Evolutionary conservation across 805 yeast species (phyloP).

Genomic region (Nakazawaea holstii): DNA sequence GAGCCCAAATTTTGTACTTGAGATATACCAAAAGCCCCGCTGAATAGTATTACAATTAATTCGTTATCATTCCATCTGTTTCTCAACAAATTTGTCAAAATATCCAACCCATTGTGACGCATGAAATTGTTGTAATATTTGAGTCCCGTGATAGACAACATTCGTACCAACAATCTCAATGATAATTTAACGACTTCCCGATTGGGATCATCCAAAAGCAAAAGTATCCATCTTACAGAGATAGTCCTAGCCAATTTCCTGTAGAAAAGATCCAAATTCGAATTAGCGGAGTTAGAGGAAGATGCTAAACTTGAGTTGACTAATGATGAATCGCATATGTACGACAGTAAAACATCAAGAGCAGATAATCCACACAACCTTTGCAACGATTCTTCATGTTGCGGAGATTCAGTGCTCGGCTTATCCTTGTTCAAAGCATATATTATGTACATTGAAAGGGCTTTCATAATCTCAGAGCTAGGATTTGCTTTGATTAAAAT

Average conservation of each 20-base stretch:
- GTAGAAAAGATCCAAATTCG: conserved; percentile 19
- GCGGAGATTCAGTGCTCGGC: background rate
- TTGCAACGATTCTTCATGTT: conserved; percentile 14
- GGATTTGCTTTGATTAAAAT: conserved; percentile 40
- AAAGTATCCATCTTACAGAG: conserved; percentile 59
- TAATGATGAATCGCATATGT: conserved; percentile 33
- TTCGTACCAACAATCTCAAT: conserved; percentile 39
- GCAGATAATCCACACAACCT: conserved; percentile 27
- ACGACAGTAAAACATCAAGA: conserved; percentile 31
- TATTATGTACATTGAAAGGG: conserved; percentile 45
- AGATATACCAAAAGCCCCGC: conserved; percentile 42
- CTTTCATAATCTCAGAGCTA: conserved; percentile 47
- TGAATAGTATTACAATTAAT: conserved; percentile 34
- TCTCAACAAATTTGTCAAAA: conserved; percentile 38
- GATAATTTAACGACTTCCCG: conserved; percentile 33
- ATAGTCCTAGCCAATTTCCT: conserved; percentile 46
- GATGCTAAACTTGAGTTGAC: conserved; percentile 22
- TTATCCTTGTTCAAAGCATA: conserved; percentile 34
- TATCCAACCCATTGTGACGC: conserved; percentile 45
- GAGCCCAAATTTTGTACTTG: conserved; percentile 16
- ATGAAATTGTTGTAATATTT: conserved; percentile 44
- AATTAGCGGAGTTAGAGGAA: background rate
- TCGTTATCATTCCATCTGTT: conserved; percentile 44
- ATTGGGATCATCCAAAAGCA: conserved; percentile 40
- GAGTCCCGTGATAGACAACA: conserved; percentile 41